Conservation (phyloP, 1,139 yeast genomes). For the Suhomyces chickasaworum region DNA sequence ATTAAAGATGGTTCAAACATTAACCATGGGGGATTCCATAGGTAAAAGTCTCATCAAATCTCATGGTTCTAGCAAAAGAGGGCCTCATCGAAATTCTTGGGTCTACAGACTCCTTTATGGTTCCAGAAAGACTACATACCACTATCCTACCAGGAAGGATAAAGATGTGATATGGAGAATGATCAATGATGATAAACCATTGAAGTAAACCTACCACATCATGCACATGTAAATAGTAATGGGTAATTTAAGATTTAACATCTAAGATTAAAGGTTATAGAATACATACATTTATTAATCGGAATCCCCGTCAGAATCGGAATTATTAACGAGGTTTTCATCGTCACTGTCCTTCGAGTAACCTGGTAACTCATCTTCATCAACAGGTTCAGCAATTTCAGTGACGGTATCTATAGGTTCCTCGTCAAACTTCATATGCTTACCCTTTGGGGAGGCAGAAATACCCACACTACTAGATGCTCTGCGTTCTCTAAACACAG, state of each 20-base stretch:
- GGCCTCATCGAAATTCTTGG: constrained; percentile 20
- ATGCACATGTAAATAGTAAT: constrained; percentile 1
- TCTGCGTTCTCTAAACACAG: constrained; percentile 43
- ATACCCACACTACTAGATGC: constrained; percentile 20
- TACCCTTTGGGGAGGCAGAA: constrained; percentile 19
- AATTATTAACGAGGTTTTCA: constrained; percentile 18
- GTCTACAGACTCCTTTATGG: constrained; percentile 32
- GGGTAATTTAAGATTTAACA: constrained; percentile 2
- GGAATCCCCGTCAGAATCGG: constrained; percentile 25
- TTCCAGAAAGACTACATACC: constrained; percentile 31
- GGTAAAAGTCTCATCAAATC: not conserved
- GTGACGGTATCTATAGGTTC: constrained; percentile 23
- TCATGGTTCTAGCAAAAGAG: not conserved
- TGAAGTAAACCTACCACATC: constrained; percentile 3
- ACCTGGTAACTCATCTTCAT: constrained; percentile 19
- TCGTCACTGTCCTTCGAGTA: constrained; percentile 25
- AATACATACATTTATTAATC: constrained; percentile 9
- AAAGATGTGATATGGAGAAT: constrained; percentile 73
- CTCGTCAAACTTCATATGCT: constrained; percentile 51
- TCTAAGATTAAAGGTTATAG: too few species aligned
- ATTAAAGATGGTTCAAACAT: constrained; percentile 57
- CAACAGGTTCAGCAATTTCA: constrained; percentile 30
- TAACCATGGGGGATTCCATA: constrained; percentile 49
- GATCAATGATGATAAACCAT: constrained; percentile 49
- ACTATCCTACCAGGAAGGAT: constrained; percentile 46